phyloP scores from a whole-genome alignment of 768 basidiomycete genomes.

The Suillus spraguei region DNA sequence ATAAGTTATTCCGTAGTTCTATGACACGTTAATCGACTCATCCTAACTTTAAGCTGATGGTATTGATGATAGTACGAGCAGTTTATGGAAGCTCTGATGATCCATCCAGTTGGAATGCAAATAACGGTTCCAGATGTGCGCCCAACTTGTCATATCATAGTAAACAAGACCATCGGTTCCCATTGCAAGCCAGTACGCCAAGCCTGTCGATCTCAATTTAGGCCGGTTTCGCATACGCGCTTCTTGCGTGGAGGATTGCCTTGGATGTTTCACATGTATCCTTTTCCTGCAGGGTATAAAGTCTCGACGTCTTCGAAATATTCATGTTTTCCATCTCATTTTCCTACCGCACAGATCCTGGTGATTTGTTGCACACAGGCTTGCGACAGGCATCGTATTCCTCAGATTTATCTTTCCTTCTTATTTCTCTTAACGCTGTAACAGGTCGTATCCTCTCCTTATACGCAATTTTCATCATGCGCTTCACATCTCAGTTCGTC shows the following conservation, averaged over 20 bases:
- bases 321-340: slow-evolving; percentile 38
- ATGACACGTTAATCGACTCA: background rate
- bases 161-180: background rate
- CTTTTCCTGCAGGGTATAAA: slow-evolving; percentile 3
- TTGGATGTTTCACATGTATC: background rate
- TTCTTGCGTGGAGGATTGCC: background rate
- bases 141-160: background rate
- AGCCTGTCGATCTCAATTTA: background rate
- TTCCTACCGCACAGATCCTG: slow-evolving; percentile 50
- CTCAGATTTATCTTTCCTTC: background rate
- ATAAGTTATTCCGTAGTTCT: background rate
- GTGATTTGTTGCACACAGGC: slow-evolving; percentile 42
- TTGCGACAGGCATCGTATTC: slow-evolving; percentile 2
- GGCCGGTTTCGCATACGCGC: background rate
- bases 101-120: background rate
- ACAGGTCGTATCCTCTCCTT: slow-evolving; percentile 20
- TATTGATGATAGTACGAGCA: background rate
- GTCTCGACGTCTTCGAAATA: background rate
- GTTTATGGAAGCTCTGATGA: background rate
- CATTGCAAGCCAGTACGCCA: background rate
- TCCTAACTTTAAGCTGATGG: background rate
- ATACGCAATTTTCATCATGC: slow-evolving; percentile 42
- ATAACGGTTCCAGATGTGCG: background rate
- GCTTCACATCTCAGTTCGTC: slow-evolving; percentile 50
- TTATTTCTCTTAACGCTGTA: slow-evolving; percentile 8